Evolutionary conservation across 148 eudicot genomes (phyloP).

Genomic region (Vaccinium darrowii): DNA sequence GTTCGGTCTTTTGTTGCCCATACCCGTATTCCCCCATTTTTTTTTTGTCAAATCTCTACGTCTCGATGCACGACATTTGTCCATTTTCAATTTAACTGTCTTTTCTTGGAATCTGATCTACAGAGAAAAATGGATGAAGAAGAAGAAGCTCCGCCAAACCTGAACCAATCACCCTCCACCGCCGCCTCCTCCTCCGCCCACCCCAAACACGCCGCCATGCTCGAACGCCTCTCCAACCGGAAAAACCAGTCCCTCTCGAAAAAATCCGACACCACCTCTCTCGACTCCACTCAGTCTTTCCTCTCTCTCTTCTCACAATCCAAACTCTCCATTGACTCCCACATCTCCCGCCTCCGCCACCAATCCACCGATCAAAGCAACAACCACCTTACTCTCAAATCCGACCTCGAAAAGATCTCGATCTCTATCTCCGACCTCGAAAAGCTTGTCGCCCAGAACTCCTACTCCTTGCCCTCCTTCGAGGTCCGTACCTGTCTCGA

Average conservation of each 20-base stretch:
- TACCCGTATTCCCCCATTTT: not conserved
- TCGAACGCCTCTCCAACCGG: constrained; percentile 69
- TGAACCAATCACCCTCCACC: constrained; percentile 15
- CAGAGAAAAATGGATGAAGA: constrained; percentile 19
- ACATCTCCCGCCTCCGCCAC: constrained; percentile 37
- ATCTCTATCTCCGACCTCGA: constrained; percentile 55
- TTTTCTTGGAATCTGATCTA: not conserved
- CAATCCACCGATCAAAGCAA: constrained; percentile 25
- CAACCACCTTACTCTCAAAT: constrained; percentile 23
- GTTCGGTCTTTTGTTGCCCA: not conserved
- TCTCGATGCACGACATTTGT: not conserved
- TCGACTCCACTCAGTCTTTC: constrained; percentile 60
- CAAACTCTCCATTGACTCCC: constrained; percentile 47
- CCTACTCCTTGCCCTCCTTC: constrained; percentile 72
- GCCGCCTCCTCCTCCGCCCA: constrained; percentile 26
- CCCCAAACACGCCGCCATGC: constrained; percentile 66
- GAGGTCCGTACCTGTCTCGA: constrained; percentile 72
- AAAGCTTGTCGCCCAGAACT: constrained; percentile 64
- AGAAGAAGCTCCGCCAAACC: not conserved
- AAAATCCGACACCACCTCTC: constrained; percentile 30
- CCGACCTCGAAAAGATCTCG: constrained; percentile 39
- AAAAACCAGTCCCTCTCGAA: constrained; percentile 41
- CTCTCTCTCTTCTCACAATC: constrained; percentile 52
- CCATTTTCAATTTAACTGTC: not conserved
- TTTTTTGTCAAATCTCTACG: not conserved